Conservation (phyloP, 805 yeast species). For the Starmerella stellata region DNA sequence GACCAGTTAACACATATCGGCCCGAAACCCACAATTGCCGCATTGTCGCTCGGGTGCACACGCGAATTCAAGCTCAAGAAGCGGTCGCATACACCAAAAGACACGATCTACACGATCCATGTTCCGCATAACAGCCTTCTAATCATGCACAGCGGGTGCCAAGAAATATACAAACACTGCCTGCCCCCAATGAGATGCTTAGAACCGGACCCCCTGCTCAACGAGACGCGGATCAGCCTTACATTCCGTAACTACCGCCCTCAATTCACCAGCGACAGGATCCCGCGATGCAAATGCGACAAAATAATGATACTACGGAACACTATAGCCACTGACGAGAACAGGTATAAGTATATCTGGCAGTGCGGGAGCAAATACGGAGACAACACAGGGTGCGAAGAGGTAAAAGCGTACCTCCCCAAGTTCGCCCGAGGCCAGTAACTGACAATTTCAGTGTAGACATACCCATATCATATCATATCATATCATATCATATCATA, state of each 20-base stretch:
- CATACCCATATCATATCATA: too few species aligned
- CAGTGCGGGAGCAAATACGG: conserved; percentile 31
- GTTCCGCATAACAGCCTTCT: conserved; percentile 52
- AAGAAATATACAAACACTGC: conserved; percentile 55
- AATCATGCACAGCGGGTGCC: conserved; percentile 64
- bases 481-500: too few species aligned
- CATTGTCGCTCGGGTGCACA: conserved; percentile 50
- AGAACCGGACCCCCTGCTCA: conserved; percentile 32
- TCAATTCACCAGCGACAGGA: conserved; percentile 23
- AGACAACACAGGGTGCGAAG: conserved; percentile 17
- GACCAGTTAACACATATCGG: conserved; percentile 59
- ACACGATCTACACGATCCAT: conserved; percentile 34
- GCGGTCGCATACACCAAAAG: conserved; percentile 8
- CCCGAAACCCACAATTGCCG: conserved; percentile 49
- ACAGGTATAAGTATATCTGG: conserved; percentile 41
- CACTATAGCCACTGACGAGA: conserved; percentile 26
- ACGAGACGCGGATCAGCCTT: conserved; percentile 38
- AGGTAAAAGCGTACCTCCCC: conserved; percentile 2
- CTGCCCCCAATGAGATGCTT: conserved; percentile 31
- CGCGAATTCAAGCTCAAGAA: conserved; percentile 43
- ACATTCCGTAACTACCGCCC: conserved; percentile 44
- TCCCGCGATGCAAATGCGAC: conserved; percentile 29
- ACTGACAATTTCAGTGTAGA: too few species aligned
- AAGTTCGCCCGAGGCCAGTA: too few species aligned
- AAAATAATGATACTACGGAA: conserved; percentile 38